Evolutionary conservation across 2,329 filamentous ascomycete species (phyloP), one percentile per base, ranked within the genome.

Genomic region (Huntiella decipiens): DNA sequence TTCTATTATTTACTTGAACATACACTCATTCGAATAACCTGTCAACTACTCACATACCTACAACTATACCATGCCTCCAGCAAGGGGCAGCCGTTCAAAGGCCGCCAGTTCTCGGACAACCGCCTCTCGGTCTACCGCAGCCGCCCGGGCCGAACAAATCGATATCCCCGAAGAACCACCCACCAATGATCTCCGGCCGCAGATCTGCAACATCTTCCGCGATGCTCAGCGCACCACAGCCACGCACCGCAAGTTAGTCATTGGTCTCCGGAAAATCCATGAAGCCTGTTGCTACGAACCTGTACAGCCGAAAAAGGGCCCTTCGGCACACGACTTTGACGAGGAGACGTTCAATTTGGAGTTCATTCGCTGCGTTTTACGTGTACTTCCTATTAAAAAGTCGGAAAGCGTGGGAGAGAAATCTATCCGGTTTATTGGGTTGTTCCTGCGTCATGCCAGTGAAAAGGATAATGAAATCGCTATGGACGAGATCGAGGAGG

Each of bases 141-240:
- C 63, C 41, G 33, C 40, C 13, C 40, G 40, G 31, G 35, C 33
- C 8, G 38, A 37, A 7, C 48, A 50, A 52, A 16, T 61, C 52
- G 64, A 72, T 37, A 60, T 82, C n/a, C 79, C 82, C 35, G 73
- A 79, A 55, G 85, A 94, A 57, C 72, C 77, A 3, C 73, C 76
- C 45, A 68, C 75, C 40, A 85, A 74, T 48, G 72, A 71, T 12
- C 65, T 95, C 53, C 81, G 87, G 55, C 71, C 70, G 33, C 80
- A 82, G 57, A 70, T 94, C 44, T 81, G 78, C 57, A 63, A 70
- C 46, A 70, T 85, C 42, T 87, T 87, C 57, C 71, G 72, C 52
- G 82, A 87, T 60, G 86, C 88, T 32, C 91, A 98, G 61, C 79
- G 80, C 54, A 92, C 83, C 1, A 92, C 82, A 0, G 85, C 87